Evolutionary conservation across 768 basidiomycete genomes (phyloP).

Genomic region (Cyathus striatus): DNA sequence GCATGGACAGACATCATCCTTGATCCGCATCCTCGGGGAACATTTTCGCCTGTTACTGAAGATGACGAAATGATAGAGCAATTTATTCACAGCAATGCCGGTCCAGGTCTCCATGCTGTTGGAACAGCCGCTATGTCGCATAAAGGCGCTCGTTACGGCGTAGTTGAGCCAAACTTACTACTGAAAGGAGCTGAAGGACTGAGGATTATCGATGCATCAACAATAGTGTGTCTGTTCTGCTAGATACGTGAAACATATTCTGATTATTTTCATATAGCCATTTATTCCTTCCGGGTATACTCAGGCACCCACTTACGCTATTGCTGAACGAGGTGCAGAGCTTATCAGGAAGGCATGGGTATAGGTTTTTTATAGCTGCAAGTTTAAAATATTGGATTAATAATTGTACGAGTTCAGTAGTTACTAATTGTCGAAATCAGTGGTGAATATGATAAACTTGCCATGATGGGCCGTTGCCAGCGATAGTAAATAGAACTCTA

Average conservation of each 20-base stretch:
- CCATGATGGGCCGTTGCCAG: too few species aligned
- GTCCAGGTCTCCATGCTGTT: conserved; percentile 26
- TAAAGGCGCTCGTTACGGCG: conserved; percentile 18
- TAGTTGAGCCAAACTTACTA: conserved; percentile 30
- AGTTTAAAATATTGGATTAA: too few species aligned
- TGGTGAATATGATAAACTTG: too few species aligned
- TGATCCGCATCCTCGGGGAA: too few species aligned
- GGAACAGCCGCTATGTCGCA: conserved; percentile 29
- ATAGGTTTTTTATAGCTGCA: too few species aligned
- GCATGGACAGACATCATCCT: conserved; percentile 10
- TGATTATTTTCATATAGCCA: conserved; percentile 10
- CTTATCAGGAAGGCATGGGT: conserved; percentile 12
- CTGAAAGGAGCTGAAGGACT: conserved; percentile 31
- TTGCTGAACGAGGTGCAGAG: conserved; percentile 23
- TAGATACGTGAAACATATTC: background rate
- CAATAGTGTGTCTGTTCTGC: conserved; percentile 2
- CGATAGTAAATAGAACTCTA: too few species aligned
- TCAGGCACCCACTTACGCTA: conserved; percentile 16
- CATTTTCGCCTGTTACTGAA: background rate
- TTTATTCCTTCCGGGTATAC: conserved; percentile 19
- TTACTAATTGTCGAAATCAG: too few species aligned
- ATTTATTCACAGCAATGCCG: conserved; percentile 16
- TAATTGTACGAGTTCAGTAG: too few species aligned
- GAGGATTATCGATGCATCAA: conserved; percentile 33
- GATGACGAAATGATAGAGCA: conserved; percentile 23